A percentile compares a stretch with the other conserved stretches of the same genome.
phyloP scores from a whole-genome alignment of 768 basidiomycete species.

The Suillus discolor region DNA sequence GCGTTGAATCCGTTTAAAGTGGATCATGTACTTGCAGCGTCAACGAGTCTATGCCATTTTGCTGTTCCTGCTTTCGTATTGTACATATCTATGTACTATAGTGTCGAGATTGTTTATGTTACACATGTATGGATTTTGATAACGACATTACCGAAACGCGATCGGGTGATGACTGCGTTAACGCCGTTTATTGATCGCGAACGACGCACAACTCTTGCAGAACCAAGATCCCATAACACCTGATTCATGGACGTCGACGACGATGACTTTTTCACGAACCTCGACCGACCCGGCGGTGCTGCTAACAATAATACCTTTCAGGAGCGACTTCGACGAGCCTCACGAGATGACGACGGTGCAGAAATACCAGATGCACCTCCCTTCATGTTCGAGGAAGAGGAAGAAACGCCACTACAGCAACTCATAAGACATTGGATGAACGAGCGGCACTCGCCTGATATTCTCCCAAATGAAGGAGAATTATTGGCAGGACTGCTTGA shows the following conservation, averaged over 20 bases:
- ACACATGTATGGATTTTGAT: neutral
- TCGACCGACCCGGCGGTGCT: conserved; percentile 17
- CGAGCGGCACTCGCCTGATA: conserved; percentile 80
- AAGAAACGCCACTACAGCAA: conserved; percentile 64
- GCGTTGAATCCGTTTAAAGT: neutral
- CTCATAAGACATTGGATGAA: conserved; percentile 86
- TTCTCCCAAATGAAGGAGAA: conserved; percentile 72
- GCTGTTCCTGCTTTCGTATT: neutral
- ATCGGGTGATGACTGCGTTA: conserved; percentile 11
- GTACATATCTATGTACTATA: neutral
- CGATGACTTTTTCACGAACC: conserved; percentile 31
- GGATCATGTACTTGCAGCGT: neutral
- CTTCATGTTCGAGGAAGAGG: conserved; percentile 36
- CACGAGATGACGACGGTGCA: conserved; percentile 32
- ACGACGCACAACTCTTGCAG: neutral
- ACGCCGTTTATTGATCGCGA: neutral
- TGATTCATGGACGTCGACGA: conserved; percentile 26
- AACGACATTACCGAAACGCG: neutral
- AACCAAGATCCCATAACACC: neutral
- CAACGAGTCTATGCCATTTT: neutral
- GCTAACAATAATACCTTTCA: conserved; percentile 23
- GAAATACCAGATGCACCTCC: conserved; percentile 33
- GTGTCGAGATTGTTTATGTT: neutral
- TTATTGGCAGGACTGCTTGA: conserved; percentile 69
- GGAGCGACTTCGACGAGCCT: conserved; percentile 41